Evolutionary conservation across 2,329 filamentous ascomycete species (phyloP).

Genomic region (Juglanconis juglandina): DNA sequence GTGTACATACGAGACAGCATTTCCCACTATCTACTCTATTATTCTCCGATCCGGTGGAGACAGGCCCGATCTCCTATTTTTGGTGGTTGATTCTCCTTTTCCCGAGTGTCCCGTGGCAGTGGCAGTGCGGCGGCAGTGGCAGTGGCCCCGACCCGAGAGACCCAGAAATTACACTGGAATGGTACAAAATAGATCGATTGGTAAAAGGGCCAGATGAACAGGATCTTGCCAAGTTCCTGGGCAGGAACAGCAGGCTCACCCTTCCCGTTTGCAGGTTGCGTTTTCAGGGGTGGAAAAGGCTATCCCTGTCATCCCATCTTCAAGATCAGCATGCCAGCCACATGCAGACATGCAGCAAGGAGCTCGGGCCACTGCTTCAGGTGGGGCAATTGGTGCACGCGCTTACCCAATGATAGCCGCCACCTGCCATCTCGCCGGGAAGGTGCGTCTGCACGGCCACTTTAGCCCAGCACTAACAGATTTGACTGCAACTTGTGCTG

Average conservation of each 20-base stretch:
- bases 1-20: background rate
- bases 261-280: background rate
- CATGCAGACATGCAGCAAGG: background rate
- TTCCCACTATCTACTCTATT: background rate
- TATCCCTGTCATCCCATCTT: background rate
- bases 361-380: slow-evolving; percentile 2
- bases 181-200: background rate
- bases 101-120: background rate
- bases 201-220: background rate
- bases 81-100: background rate
- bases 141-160: background rate
- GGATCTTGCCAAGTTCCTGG: background rate
- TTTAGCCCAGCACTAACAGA: background rate
- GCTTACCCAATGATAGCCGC: background rate
- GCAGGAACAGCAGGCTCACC: background rate
- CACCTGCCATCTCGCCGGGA: background rate
- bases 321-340: background rate
- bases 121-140: background rate
- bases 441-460: background rate
- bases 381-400: background rate
- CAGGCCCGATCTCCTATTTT: background rate
- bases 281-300: background rate
- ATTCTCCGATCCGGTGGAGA: background rate
- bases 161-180: background rate
- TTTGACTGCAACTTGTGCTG: too few species aligned